Base-by-base conservation (phyloP, 2,329 filamentous ascomycete genomes). In the Claviceps quebecensis region DNA sequence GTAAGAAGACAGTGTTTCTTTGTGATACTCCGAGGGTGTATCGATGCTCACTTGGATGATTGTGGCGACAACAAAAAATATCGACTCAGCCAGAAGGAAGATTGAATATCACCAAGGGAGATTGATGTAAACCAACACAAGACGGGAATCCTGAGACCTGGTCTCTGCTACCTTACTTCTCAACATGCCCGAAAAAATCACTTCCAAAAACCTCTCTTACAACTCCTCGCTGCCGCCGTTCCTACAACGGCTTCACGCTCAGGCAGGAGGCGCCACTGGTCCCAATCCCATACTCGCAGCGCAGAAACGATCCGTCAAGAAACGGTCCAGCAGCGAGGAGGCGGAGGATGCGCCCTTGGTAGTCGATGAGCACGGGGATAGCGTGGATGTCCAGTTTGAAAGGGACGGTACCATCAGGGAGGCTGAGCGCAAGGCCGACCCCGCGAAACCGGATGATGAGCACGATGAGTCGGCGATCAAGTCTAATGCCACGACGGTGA, bases 271-370 rank as follows among this genome's bases (percentile, higher is more conserved):
- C 66, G 60, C 65, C 72, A 62, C 71, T 65, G 67, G 75, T 39
- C 69, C 78, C 58, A 74, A 80, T 52, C 73, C 75, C 4, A 68
- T 77, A 43, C 68, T 78, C 39, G 71, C 75, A 1, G 69, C 67
- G 5, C 70, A 69, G 17, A 68, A 75, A 2, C 69, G 77, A n/a
- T 69, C 72, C 47, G 66, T 60, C 53, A 76, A 72, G 68, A 76
- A 71, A 67, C 74, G 73, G 38, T 78, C 77, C 16, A 78, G 71
- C 53, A 81, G 83, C 57, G 82, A 83, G 41, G 81, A 88, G 54
- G 84, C 84, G 13, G 86, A 91, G 58, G 86, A 91, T 63, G 83
- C 75, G 48, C 87, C 87, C 0, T 74, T 87, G 0, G 80, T 87
- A 49, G 79, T 93, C 4, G 78, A 91, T 57, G 86, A 88, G 62